Percentiles rank a stretch among this genome's conserved stretches.
phyloP scores from a whole-genome alignment of 805 yeast genomes.

The Candida awuae region DNA sequence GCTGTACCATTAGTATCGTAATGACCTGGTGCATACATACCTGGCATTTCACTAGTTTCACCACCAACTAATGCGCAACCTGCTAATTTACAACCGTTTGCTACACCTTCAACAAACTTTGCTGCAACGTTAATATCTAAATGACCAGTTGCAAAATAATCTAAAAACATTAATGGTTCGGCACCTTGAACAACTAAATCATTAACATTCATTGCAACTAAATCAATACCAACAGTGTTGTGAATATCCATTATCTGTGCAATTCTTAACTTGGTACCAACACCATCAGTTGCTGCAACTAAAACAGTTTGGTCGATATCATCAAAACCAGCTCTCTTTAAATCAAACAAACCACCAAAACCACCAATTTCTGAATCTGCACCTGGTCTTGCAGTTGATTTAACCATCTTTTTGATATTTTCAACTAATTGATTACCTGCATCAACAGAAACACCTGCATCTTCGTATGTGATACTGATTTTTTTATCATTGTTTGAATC shows the following conservation, averaged over 20 bases:
- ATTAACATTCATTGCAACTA: conserved; percentile 98
- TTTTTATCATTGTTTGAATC: conserved; percentile 27
- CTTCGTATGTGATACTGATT: conserved; percentile 72
- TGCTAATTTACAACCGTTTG: conserved; percentile 88
- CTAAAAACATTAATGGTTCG: conserved; percentile 90
- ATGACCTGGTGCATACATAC: conserved; percentile 91
- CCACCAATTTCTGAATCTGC: conserved; percentile 99
- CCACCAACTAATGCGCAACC: conserved; percentile 99
- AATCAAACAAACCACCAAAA: conserved; percentile 93
- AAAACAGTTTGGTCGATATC: conserved; percentile 68
- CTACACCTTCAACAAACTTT: conserved; percentile 89
- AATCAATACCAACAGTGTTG: conserved; percentile 96
- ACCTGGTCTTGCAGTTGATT: conserved; percentile 89
- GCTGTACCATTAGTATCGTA: conserved; percentile 99
- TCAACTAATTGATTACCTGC: conserved; percentile 88
- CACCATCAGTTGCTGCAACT: conserved; percentile 99
- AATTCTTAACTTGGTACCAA: conserved; percentile 91
- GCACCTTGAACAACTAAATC: conserved; percentile 99
- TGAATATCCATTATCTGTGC: conserved; percentile 87
- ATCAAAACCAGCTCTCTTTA: conserved; percentile 75
- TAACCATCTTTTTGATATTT: conserved; percentile 81
- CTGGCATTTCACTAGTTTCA: conserved; percentile 99
- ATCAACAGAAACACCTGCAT: conserved; percentile 96
- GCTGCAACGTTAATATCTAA: conserved; percentile 79
- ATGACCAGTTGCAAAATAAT: conserved; percentile 93